Evolutionary conservation across 768 basidiomycete species (phyloP).

Genomic region (Stropharia rugosoannulata): DNA sequence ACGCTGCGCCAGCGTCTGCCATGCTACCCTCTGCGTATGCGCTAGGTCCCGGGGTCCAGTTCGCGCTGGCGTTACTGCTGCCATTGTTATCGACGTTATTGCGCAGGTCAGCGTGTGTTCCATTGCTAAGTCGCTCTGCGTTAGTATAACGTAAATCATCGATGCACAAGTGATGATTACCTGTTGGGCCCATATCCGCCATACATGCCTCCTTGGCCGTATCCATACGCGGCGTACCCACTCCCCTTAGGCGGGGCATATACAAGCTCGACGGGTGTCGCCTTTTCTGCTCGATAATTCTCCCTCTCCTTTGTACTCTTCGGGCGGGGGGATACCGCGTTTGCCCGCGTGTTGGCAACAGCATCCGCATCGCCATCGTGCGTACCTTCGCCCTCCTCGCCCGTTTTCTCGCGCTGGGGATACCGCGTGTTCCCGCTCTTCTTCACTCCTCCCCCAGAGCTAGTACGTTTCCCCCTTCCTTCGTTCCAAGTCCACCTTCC

Average conservation of each 20-base stretch:
- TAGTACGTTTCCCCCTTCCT: neutral
- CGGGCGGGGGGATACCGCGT: neutral
- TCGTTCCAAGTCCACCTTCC: slow-evolving; percentile 7
- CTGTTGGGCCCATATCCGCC: slow-evolving; percentile 1
- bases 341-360: neutral
- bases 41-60: neutral
- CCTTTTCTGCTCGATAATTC: slow-evolving; percentile 27
- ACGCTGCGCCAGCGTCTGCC: neutral
- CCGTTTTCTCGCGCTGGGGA: neutral
- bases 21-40: neutral
- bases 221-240: slow-evolving; percentile 17
- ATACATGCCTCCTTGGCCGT: slow-evolving; percentile 7
- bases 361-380: neutral
- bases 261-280: slow-evolving; percentile 64
- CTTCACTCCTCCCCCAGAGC: slow-evolving; percentile 10
- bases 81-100: neutral
- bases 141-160: neutral
- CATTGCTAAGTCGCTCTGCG: neutral
- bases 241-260: slow-evolving; percentile 54
- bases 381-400: neutral
- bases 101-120: neutral
- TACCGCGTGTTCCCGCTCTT: slow-evolving; percentile 5
- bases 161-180: slow-evolving; percentile 1
- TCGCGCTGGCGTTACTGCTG: neutral
- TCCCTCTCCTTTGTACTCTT: slow-evolving; percentile 6